Conservation (phyloP, 345 rosid genomes). For the Lepidium africanum region DNA sequence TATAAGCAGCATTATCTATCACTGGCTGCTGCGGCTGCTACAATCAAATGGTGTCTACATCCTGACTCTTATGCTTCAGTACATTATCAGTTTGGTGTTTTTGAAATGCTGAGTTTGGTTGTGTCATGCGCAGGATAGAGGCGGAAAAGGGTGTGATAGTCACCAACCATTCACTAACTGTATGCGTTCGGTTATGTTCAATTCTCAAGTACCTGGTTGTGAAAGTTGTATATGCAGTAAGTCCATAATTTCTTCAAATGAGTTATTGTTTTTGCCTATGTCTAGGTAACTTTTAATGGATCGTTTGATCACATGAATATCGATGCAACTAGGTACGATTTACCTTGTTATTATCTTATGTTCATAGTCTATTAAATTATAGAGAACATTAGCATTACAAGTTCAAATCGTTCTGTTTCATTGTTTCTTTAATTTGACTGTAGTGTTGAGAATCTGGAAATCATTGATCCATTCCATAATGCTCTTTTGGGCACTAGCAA, state of each 20-base stretch:
- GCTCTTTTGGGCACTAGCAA: slow-evolving; percentile 77
- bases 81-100: not conserved
- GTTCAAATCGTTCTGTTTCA: not conserved
- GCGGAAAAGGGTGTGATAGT: slow-evolving; percentile 86
- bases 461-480: slow-evolving; percentile 80
- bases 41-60: slow-evolving; percentile 66
- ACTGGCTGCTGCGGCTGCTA: slow-evolving; percentile 86
- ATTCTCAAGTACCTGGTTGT: not conserved
- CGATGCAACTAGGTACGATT: slow-evolving; percentile 83
- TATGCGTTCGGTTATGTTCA: slow-evolving; percentile 31
- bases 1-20: slow-evolving; percentile 97
- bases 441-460: slow-evolving; percentile 93
- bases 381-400: not conserved
- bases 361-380: not conserved
- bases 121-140: slow-evolving; percentile 60
- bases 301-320: slow-evolving; percentile 96
- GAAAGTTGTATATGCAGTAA: not conserved
- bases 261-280: not conserved
- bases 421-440: slow-evolving; percentile 23
- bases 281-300: slow-evolving; percentile 91
- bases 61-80: not conserved
- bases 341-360: not conserved
- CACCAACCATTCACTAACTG: slow-evolving; percentile 84
- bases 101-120: slow-evolving; percentile 12
- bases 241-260: not conserved